Percentiles rank a stretch among this genome's conserved stretches.
Evolutionary conservation across 371 early-diverging fungal species (phyloP).

Genomic region (Fennellomyces sp.): DNA sequence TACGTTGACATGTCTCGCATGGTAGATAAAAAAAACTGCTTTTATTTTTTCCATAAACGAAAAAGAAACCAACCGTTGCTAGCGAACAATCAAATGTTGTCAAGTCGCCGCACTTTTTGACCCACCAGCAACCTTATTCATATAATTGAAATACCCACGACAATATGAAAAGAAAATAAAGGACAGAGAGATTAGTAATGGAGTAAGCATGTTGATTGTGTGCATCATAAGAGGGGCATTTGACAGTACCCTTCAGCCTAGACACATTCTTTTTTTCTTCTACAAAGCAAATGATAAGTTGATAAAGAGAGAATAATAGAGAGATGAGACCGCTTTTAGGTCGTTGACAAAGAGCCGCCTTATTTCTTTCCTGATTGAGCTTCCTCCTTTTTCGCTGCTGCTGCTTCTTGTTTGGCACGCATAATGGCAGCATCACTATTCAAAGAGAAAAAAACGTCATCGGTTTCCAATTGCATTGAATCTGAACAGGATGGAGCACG

Average conservation of each 20-base stretch:
- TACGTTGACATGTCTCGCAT: conserved; percentile 15
- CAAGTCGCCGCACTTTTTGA: neutral
- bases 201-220: too few relatives aligned
- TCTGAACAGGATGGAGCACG: neutral
- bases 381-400: conserved; percentile 42
- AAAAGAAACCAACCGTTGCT: neutral
- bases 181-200: too few relatives aligned
- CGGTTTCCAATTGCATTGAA: neutral
- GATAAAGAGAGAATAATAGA: neutral
- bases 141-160: neutral
- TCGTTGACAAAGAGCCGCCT: too few relatives aligned
- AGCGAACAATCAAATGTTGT: neutral
- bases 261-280: too few relatives aligned
- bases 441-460: neutral
- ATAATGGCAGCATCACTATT: conserved; percentile 62
- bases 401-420: conserved; percentile 61
- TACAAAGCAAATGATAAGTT: too few relatives aligned
- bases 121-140: neutral
- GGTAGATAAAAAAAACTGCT: neutral
- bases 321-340: too few relatives aligned
- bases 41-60: neutral
- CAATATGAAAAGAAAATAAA: neutral
- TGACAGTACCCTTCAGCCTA: too few relatives aligned
- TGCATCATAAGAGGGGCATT: too few relatives aligned
- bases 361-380: conserved; percentile 9